Conservation (phyloP, 1,284 basidiomycete species). For the Melanopsichium pennsylvanicum region DNA sequence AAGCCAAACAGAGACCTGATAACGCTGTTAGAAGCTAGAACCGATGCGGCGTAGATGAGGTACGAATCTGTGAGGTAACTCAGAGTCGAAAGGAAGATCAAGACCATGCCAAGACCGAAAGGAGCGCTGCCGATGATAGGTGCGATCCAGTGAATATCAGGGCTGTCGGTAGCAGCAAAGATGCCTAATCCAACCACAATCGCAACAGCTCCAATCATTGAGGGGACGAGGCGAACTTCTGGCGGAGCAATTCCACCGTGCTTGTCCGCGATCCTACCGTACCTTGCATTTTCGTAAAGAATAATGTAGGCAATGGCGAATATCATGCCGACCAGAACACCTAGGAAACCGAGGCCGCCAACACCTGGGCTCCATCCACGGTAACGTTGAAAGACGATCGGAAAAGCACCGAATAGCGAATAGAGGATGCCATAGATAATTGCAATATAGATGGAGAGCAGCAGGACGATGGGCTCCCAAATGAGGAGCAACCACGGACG, state of each 20-base stretch:
- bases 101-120: slow-evolving; percentile 66
- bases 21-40: slow-evolving; percentile 75
- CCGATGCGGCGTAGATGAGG: slow-evolving; percentile 69
- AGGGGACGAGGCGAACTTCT: slow-evolving; percentile 50
- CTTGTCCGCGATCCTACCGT: slow-evolving; percentile 39
- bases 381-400: slow-evolving; percentile 60
- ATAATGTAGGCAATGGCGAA: slow-evolving; percentile 49
- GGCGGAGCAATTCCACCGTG: slow-evolving; percentile 59
- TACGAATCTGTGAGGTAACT: slow-evolving; percentile 70
- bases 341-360: slow-evolving; percentile 64
- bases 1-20: slow-evolving; percentile 74
- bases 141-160: slow-evolving; percentile 64
- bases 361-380: slow-evolving; percentile 59
- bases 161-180: slow-evolving; percentile 53
- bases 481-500: slow-evolving; percentile 68
- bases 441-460: slow-evolving; percentile 77
- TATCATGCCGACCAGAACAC: slow-evolving; percentile 64
- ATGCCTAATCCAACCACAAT: slow-evolving; percentile 68
- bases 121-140: slow-evolving; percentile 48
- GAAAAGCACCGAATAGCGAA: slow-evolving; percentile 62
- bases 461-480: slow-evolving; percentile 79
- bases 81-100: slow-evolving; percentile 71
- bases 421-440: slow-evolving; percentile 73
- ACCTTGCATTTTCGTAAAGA: slow-evolving; percentile 55
- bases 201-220: slow-evolving; percentile 63